phyloP scores from a whole-genome alignment of 768 basidiomycete genomes.

The Mrakia gelida region DNA sequence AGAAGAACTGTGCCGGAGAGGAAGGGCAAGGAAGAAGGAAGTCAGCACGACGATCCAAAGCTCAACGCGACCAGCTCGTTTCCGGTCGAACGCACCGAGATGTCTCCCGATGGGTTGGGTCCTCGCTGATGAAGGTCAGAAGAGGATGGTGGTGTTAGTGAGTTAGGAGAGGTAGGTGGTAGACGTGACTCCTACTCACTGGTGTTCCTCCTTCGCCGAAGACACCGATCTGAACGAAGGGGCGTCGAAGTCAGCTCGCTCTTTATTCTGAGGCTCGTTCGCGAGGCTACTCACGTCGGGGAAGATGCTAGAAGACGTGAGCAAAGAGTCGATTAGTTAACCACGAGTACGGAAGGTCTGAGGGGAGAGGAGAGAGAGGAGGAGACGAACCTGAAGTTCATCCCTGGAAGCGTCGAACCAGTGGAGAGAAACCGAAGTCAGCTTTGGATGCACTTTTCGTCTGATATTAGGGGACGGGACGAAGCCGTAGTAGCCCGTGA shows the following conservation, averaged over 20 bases:
- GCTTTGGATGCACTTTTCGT: too few relatives aligned
- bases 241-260: background rate
- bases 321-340: background rate
- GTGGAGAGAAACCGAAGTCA: conserved; percentile 13
- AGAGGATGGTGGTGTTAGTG: too few relatives aligned
- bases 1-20: background rate
- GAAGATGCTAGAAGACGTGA: background rate
- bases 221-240: background rate
- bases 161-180: too few relatives aligned
- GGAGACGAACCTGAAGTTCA: background rate
- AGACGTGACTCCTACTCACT: background rate
- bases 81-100: background rate
- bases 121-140: background rate
- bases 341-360: too few relatives aligned
- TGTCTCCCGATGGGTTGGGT: conserved; percentile 13
- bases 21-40: background rate
- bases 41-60: background rate
- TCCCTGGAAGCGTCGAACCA: conserved; percentile 11
- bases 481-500: too few relatives aligned
- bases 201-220: conserved; percentile 3
- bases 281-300: background rate
- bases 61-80: background rate
- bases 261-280: too few relatives aligned
- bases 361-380: background rate
- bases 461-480: too few relatives aligned